Conservation (phyloP, 805 yeast genomes). For the Starmera quercuum region DNA sequence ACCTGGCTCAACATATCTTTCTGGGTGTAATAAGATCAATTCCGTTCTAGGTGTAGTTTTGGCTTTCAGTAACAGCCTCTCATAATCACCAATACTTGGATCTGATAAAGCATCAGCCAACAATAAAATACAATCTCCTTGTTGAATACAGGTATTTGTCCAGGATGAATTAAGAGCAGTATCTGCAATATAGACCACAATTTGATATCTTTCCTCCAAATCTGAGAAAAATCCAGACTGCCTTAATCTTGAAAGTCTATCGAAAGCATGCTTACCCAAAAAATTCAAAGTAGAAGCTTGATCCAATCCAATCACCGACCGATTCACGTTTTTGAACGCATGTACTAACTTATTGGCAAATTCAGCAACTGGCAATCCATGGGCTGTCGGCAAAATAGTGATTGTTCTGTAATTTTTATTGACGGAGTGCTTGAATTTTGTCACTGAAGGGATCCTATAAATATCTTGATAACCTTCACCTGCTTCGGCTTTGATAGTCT, state of each 20-base stretch:
- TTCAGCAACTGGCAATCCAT: constrained; percentile 79
- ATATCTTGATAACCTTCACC: not conserved
- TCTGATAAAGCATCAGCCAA: constrained; percentile 76
- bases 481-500: constrained; percentile 26
- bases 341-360: constrained; percentile 68
- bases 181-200: constrained; percentile 87
- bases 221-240: constrained; percentile 87
- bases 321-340: constrained; percentile 68
- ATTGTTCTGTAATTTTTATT: constrained; percentile 65
- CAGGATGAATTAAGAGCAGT: constrained; percentile 76
- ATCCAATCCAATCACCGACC: constrained; percentile 70
- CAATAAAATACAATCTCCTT: constrained; percentile 89
- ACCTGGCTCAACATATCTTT: constrained; percentile 77
- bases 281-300: constrained; percentile 75
- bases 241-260: constrained; percentile 75
- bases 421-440: constrained; percentile 24
- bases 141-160: constrained; percentile 89
- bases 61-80: constrained; percentile 61
- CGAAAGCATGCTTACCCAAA: constrained; percentile 89
- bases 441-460: constrained; percentile 12
- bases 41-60: constrained; percentile 87
- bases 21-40: constrained; percentile 76
- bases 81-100: constrained; percentile 80
- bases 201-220: constrained; percentile 80
- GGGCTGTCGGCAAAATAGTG: constrained; percentile 71